These are phyloP conservation scores for Sporobolus alterniflorus DNA, from an alignment of 202 grass and related monocot species.

Conservation along the genomic window DNA sequence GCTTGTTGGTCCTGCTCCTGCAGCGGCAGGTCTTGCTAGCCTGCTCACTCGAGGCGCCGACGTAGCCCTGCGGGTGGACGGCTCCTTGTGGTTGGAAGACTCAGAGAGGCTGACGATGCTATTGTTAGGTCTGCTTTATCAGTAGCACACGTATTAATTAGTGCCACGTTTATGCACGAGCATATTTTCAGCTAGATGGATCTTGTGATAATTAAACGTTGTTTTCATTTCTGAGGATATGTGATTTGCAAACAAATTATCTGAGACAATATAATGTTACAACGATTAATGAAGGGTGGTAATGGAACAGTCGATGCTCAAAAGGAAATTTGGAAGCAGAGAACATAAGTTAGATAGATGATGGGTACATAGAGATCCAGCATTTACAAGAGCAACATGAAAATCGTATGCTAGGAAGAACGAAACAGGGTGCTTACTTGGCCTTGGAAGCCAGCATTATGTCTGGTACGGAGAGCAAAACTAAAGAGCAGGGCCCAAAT, in stretches of 20 bases:
- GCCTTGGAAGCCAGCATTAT: constrained; percentile 66
- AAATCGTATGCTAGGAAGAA: background rate
- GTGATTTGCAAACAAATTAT: background rate
- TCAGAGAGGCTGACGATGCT: constrained; percentile 39
- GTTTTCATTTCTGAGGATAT: background rate
- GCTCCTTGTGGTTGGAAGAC: constrained; percentile 38
- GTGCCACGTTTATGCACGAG: background rate
- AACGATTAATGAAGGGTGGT: no score
- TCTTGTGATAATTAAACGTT: background rate
- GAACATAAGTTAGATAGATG: no score
- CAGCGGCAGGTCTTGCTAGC: constrained; percentile 26
- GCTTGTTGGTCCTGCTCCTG: constrained; percentile 25
- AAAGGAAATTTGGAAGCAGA: background rate
- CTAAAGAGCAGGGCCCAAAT: background rate
- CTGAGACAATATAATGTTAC: no score
- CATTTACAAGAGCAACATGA: background rate
- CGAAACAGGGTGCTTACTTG: constrained; percentile 38
- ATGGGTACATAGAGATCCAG: background rate
- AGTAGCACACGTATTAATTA: background rate
- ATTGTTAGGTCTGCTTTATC: constrained; percentile 29
- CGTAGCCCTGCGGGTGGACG: constrained; percentile 39
- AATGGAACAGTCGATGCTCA: no score
- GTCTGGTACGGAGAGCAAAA: background rate
- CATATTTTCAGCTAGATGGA: background rate
- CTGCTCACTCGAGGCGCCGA: constrained; percentile 53